Base-by-base conservation (phyloP, 2,329 filamentous ascomycete genomes). In the Neopestalotiopsis sp. region DNA sequence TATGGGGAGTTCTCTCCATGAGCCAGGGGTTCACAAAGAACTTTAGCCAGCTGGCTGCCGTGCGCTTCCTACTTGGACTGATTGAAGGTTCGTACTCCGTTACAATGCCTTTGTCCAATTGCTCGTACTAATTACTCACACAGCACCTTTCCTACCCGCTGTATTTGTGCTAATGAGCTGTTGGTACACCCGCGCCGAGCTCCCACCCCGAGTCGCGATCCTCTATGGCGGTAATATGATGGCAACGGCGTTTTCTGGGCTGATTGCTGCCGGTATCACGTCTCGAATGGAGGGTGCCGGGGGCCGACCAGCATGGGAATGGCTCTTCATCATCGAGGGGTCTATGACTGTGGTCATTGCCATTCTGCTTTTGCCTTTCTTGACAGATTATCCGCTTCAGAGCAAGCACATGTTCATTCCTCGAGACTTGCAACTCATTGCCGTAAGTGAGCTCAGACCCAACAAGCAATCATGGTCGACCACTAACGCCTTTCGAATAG, bases 111-210 rank as follows among this genome's bases (percentile, higher is more conserved):
- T 1, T 20, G 5, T n/a, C 4, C 4, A 9, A 34, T 4, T 14
- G 12, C 12, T 9, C n/a, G 40, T 34, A 56, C 24, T 64, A 1
- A 64, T 28, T 12, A 13, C 65, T 7, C 40, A 57, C 1, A 64
- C 62, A 66, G 69, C 68, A 14, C 72, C 72, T 4, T 74, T 74
- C 49, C 67, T 73, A 4, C 73, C 73, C 4, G 73, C 69, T 1
- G 71, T 72, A 1, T 72, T 72, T 28, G 67, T 73, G 14, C 63
- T 73, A 1, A 69, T 69, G 42, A 71, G 52, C 58, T 74, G 70
- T 49, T 85, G 82, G 77, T 86, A 86, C 74, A 84, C 82, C 3
- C 77, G 83, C 49, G 80, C 82, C 71, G 77, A 79, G 69, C 68
- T 81, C 40, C 67, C 74, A 30, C 63, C 74, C 40, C 74, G 78